phyloP scores from a whole-genome alignment of 2,329 filamentous ascomycete genomes.

The Mycosphaerella sp. region DNA sequence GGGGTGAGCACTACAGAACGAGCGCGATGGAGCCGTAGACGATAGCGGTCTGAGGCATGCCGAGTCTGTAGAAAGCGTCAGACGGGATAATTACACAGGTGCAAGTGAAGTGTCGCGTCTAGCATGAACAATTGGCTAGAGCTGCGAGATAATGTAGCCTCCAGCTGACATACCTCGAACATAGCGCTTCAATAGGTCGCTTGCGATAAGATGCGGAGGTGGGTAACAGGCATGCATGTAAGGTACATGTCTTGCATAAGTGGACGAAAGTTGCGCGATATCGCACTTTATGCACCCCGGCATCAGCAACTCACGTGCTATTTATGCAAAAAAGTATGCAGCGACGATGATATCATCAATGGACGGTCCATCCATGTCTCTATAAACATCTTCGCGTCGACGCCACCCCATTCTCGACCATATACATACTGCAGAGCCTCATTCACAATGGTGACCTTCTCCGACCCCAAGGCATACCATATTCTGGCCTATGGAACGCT shows the following conservation, averaged over 20 bases:
- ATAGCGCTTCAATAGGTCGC: conserved; percentile 13
- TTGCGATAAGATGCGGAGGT: no score
- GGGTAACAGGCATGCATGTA: no score
- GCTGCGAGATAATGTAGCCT: neutral
- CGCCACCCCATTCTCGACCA: no score
- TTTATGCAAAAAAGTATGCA: no score
- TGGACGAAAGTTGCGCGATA: no score
- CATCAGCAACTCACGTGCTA: no score
- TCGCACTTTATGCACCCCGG: no score
- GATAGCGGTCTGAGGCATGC: conserved; percentile 67
- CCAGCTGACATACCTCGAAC: conserved; percentile 23
- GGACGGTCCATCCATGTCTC: no score
- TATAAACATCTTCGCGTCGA: no score
- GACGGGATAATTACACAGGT: neutral
- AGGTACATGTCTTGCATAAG: no score
- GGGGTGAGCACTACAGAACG: conserved; percentile 74
- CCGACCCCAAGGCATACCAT: conserved; percentile 68
- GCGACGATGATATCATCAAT: no score
- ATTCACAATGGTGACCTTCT: conserved; percentile 42
- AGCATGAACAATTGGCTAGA: neutral
- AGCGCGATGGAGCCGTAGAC: conserved; percentile 74
- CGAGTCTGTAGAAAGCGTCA: conserved; percentile 36
- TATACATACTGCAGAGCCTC: no score
- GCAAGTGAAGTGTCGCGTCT: neutral
- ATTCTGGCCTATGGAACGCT: conserved; percentile 71